A percentile compares a stretch with the other conserved stretches of the same genome.
Evolutionary conservation across 768 basidiomycete species (phyloP).

Genomic region (Lentinula detonsa): DNA sequence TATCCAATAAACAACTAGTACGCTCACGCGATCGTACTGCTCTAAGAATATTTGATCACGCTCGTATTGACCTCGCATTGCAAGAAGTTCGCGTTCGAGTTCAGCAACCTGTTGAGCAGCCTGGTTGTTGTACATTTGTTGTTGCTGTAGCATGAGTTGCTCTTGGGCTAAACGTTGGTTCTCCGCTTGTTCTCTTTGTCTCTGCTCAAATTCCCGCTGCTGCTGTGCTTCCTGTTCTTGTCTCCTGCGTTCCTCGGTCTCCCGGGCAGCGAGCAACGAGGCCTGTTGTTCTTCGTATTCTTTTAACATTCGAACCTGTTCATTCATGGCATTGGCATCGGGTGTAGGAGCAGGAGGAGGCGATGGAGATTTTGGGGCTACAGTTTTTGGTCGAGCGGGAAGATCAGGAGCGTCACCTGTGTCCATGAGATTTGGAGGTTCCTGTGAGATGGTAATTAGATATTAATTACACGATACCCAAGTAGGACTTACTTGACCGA

Average conservation of each 20-base stretch:
- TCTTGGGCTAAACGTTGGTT: slow-evolving; percentile 86
- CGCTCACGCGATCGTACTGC: slow-evolving; percentile 88
- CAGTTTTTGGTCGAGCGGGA: slow-evolving; percentile 73
- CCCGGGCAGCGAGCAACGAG: slow-evolving; percentile 75
- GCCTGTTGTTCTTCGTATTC: slow-evolving; percentile 95
- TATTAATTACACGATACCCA: not conserved
- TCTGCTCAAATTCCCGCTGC: slow-evolving; percentile 84
- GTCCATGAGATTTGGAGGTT: slow-evolving; percentile 93
- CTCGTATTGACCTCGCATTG: slow-evolving; percentile 95
- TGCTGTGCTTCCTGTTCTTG: slow-evolving; percentile 73
- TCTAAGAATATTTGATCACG: slow-evolving; percentile 96
- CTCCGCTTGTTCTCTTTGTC: slow-evolving; percentile 84
- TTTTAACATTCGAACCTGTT: slow-evolving; percentile 92
- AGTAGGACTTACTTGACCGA: slow-evolving; percentile 46
- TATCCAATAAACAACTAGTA: not conserved
- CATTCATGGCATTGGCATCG: slow-evolving; percentile 66
- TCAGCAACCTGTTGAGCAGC: slow-evolving; percentile 72
- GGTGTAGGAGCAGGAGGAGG: slow-evolving; percentile 72
- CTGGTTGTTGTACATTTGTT: slow-evolving; percentile 76
- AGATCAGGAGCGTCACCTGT: slow-evolving; percentile 79
- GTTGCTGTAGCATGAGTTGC: slow-evolving; percentile 76
- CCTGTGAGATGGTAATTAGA: slow-evolving; percentile 36
- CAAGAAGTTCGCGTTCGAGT: slow-evolving; percentile 84
- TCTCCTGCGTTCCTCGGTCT: slow-evolving; percentile 78
- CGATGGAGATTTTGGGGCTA: slow-evolving; percentile 43